Conservation (phyloP, 1,284 basidiomycete genomes). For the Irpex sp. region DNA sequence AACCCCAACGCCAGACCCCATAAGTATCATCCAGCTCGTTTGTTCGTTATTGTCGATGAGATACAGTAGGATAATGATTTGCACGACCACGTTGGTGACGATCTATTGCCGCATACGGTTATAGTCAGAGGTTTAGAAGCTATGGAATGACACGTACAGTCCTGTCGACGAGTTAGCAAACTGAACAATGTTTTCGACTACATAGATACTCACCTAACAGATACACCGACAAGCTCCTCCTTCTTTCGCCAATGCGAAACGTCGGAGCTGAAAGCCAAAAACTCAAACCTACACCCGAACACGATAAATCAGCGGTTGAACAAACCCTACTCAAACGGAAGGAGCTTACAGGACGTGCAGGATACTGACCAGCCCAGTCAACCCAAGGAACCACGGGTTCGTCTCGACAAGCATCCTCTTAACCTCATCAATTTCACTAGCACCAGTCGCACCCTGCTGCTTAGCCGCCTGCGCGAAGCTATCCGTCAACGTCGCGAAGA, state of each 20-base stretch:
- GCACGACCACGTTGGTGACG: slow-evolving; percentile 89
- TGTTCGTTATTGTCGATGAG: slow-evolving; percentile 93
- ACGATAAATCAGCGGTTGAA: neutral
- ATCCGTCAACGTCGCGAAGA: slow-evolving; percentile 75
- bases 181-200: slow-evolving; percentile 7
- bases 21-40: slow-evolving; percentile 94
- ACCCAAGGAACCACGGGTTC: slow-evolving; percentile 82
- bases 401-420: slow-evolving; percentile 95
- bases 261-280: slow-evolving; percentile 92
- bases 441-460: slow-evolving; percentile 55
- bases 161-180: slow-evolving; percentile 19
- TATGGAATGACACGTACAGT: slow-evolving; percentile 30
- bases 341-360: slow-evolving; percentile 76
- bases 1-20: slow-evolving; percentile 84
- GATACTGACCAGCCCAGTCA: slow-evolving; percentile 79
- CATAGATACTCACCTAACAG: slow-evolving; percentile 50
- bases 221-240: slow-evolving; percentile 83
- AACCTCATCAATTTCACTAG: slow-evolving; percentile 85
- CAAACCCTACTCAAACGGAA: neutral
- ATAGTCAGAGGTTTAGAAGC: neutral
- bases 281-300: slow-evolving; percentile 64
- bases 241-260: slow-evolving; percentile 94
- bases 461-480: slow-evolving; percentile 80
- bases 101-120: slow-evolving; percentile 45
- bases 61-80: slow-evolving; percentile 86